Percentiles rank a stretch among this genome's conserved stretches.
Evolutionary conservation across 164 flowering plant species (phyloP).

Genomic region (Vitis vinifera): DNA sequence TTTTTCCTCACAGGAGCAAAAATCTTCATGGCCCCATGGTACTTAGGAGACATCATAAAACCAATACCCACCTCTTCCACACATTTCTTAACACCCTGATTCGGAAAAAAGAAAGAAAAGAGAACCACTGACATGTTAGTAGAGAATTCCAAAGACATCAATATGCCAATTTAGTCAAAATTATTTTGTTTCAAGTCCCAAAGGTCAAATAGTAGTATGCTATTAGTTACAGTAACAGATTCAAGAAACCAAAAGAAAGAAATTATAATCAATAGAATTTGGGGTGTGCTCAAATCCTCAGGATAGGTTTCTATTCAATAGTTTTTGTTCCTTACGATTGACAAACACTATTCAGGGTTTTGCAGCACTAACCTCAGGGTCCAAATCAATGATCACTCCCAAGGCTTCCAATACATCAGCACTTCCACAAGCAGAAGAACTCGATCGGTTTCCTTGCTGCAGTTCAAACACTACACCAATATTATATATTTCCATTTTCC

Average conservation of each 20-base stretch:
- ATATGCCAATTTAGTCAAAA: no score
- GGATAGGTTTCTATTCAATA: no score
- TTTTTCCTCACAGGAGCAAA: slow-evolving; percentile 84
- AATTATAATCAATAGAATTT: no score
- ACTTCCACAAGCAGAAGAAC: slow-evolving; percentile 98
- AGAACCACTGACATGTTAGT: not conserved
- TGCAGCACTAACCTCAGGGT: slow-evolving; percentile 62
- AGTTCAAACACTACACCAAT: slow-evolving; percentile 3
- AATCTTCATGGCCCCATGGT: slow-evolving; percentile 94
- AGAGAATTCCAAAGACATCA: no score
- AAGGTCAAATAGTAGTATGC: no score
- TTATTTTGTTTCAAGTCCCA: no score
- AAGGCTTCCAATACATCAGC: slow-evolving; percentile 90
- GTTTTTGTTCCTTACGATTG: no score
- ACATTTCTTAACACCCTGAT: slow-evolving; percentile 67
- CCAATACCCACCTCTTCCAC: slow-evolving; percentile 85
- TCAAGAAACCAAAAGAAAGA: no score
- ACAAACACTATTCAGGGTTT: no score
- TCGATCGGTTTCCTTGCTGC: slow-evolving; percentile 96
- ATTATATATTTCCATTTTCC: no score
- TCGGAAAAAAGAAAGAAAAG: slow-evolving; percentile 21
- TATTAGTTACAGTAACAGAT: no score
- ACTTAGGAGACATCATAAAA: slow-evolving; percentile 92
- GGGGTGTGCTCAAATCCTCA: no score
- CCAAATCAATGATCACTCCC: slow-evolving; percentile 77